Conservation (phyloP, 1,284 basidiomycete species). For the Cryptococcus neoformans region DNA sequence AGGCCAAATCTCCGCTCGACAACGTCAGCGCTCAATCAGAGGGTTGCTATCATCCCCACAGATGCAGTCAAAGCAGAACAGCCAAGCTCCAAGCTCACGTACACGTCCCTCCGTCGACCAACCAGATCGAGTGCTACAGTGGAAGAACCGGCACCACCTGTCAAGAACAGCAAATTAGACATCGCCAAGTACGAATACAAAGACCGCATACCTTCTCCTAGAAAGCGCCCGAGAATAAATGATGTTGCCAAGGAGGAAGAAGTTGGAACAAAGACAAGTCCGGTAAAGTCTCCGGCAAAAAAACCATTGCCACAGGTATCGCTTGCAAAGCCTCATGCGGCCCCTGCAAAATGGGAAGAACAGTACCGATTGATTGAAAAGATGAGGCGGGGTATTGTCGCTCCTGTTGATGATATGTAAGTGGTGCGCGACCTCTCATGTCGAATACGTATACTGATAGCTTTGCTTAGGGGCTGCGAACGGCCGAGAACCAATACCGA, state of each 20-base stretch:
- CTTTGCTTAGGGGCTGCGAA: conserved; percentile 31
- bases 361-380: conserved; percentile 70
- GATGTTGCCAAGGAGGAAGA: neutral
- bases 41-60: neutral
- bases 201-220: conserved; percentile 14
- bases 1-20: neutral
- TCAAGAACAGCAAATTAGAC: conserved; percentile 8
- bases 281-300: conserved; percentile 9
- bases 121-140: conserved; percentile 14
- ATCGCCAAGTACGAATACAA: conserved; percentile 19
- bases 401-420: conserved; percentile 92
- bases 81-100: neutral
- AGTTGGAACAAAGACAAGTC: neutral
- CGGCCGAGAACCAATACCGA: conserved; percentile 48
- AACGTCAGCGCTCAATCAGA: conserved; percentile 1
- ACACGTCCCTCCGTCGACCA: conserved; percentile 19
- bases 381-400: conserved; percentile 68
- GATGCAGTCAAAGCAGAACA: neutral
- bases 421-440: conserved; percentile 39
- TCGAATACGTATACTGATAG: neutral
- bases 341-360: conserved; percentile 69
- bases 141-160: neutral
- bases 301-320: conserved; percentile 54
- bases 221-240: conserved; percentile 4
- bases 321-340: conserved; percentile 66